phyloP scores from a whole-genome alignment of 1,284 basidiomycete genomes.

The Moniliella sp. region DNA sequence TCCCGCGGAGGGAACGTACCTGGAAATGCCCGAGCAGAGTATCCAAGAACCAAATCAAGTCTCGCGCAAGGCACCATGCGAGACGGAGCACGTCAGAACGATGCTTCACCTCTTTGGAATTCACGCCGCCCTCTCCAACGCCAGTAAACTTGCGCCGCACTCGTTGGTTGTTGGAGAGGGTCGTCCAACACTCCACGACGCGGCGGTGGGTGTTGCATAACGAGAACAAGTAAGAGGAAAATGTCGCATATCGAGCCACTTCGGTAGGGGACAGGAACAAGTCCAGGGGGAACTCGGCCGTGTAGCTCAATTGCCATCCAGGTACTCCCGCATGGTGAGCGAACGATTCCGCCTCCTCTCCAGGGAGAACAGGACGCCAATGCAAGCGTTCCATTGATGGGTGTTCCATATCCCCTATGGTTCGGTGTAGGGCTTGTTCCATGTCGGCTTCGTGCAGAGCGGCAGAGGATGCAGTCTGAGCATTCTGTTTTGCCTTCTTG shows the following conservation, averaged over 20 bases:
- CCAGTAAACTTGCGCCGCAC: slow-evolving; percentile 62
- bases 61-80: slow-evolving; percentile 61
- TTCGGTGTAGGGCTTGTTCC: no score
- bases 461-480: no score
- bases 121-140: slow-evolving; percentile 59
- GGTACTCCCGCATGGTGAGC: no score
- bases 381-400: no score
- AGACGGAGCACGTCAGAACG: slow-evolving; percentile 45
- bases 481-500: no score
- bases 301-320: no score
- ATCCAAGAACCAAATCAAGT: slow-evolving; percentile 78
- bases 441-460: no score
- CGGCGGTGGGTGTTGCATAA: slow-evolving; percentile 58
- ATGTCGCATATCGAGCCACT: slow-evolving; percentile 49
- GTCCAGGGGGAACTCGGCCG: slow-evolving; percentile 53
- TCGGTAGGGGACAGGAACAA: slow-evolving; percentile 60
- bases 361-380: no score
- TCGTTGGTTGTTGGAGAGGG: slow-evolving; percentile 58
- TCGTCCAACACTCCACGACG: slow-evolving; percentile 59
- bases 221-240: slow-evolving; percentile 63
- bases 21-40: slow-evolving; percentile 40
- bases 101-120: slow-evolving; percentile 42
- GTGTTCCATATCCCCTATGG: no score
- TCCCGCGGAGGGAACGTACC: not conserved
- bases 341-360: no score